Percentiles rank a stretch among this genome's conserved stretches.
Conservation (phyloP, 2,329 filamentous ascomycete genomes). For the Botrytis squamosa region DNA sequence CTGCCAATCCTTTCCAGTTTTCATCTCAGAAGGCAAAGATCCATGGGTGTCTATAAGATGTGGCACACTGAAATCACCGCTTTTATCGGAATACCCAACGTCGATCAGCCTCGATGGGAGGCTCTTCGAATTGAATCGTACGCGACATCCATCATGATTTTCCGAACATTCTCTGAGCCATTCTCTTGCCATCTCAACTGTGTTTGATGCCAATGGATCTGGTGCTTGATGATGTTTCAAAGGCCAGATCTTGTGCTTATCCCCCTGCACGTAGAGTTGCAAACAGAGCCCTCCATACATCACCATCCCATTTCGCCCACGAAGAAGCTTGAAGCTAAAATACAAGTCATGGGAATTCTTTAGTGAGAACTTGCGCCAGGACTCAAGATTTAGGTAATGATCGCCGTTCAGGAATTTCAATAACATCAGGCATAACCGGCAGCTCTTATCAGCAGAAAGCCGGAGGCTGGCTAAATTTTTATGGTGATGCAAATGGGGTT, state of each 20-base stretch:
- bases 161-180: background rate
- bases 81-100: background rate
- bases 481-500: background rate
- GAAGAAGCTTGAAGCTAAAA: conserved; percentile 1
- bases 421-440: background rate
- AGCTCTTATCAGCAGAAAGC: background rate
- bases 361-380: background rate
- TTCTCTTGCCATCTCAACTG: too few species aligned
- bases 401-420: background rate
- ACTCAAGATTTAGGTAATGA: background rate
- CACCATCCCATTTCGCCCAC: background rate
- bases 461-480: background rate
- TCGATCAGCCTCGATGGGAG: background rate
- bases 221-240: background rate
- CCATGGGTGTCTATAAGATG: background rate
- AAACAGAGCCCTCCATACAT: background rate
- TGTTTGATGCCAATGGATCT: background rate
- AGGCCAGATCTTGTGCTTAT: background rate
- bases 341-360: background rate
- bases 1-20: background rate
- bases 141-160: background rate
- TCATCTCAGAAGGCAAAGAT: background rate
- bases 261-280: background rate
- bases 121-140: background rate
- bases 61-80: background rate